These are phyloP conservation scores for Eucalyptus grandis DNA, from an alignment of 345 rosid genomes.

Conservation along the genomic window DNA sequence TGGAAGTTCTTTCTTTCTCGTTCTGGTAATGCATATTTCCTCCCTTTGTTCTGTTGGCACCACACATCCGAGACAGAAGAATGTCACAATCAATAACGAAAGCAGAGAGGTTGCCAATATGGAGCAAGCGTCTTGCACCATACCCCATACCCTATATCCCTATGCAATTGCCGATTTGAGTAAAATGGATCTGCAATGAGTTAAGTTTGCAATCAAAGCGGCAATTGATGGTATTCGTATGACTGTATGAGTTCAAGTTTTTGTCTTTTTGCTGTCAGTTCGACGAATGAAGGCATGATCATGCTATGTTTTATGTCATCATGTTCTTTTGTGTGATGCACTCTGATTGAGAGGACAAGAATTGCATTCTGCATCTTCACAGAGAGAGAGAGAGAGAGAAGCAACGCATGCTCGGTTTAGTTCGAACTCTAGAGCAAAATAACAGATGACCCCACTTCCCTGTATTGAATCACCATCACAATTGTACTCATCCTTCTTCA, in stretches of 20 bases:
- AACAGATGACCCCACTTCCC: neutral
- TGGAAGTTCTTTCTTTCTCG: neutral
- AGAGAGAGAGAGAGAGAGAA: neutral
- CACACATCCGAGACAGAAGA: neutral
- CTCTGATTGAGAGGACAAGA: neutral
- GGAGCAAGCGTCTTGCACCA: neutral
- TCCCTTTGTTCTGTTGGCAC: neutral
- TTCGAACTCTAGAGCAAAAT: neutral
- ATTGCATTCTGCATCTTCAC: neutral
- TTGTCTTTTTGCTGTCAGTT: neutral
- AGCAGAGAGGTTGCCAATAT: neutral
- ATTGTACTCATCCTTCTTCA: neutral
- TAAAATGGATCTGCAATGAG: neutral
- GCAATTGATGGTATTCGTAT: neutral
- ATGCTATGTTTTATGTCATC: neutral
- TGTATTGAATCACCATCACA: neutral
- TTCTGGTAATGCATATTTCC: neutral
- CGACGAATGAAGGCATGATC: neutral
- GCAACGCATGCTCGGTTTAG: neutral
- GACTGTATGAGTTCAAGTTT: neutral
- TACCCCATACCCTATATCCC: neutral
- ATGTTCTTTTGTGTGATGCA: neutral
- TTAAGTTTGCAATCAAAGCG: neutral
- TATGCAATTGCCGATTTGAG: neutral
- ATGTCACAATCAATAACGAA: neutral